Evolutionary conservation across 352 stramenopile species (phyloP).

Genomic region (Thraustotheca clavata): DNA sequence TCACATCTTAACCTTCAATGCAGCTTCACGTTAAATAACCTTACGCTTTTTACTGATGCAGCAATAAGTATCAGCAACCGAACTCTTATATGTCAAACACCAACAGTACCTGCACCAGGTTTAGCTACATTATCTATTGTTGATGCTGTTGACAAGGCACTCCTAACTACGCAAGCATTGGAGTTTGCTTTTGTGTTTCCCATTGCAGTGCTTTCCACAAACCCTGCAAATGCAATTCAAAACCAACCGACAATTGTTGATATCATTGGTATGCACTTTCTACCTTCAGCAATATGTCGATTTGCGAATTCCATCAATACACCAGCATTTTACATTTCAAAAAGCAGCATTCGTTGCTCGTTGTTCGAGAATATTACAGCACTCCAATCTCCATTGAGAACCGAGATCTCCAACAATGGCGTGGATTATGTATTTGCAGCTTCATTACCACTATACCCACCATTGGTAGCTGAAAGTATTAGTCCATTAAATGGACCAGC

Average conservation of each 20-base stretch:
- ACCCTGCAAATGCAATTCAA: slow-evolving; percentile 1
- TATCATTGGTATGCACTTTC: slow-evolving; percentile 28
- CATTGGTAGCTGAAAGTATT: slow-evolving; percentile 25
- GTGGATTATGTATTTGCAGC: slow-evolving; percentile 25
- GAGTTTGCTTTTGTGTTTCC: background rate
- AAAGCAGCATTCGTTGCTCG: slow-evolving; percentile 5
- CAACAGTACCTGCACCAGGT: background rate
- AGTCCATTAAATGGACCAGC: slow-evolving; percentile 38
- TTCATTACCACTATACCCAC: slow-evolving; percentile 17
- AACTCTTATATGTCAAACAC: background rate
- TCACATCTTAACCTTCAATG: background rate
- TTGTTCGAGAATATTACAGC: no score
- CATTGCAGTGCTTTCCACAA: background rate
- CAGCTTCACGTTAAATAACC: background rate
- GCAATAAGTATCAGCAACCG: background rate
- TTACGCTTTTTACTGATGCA: background rate
- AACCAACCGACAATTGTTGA: slow-evolving; percentile 25
- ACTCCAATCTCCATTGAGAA: background rate
- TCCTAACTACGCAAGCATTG: background rate
- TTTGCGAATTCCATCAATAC: slow-evolving; percentile 8
- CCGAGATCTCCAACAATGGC: slow-evolving; percentile 32
- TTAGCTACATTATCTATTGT: background rate
- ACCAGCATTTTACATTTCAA: slow-evolving; percentile 11
- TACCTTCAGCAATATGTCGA: slow-evolving; percentile 3
- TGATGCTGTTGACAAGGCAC: background rate